Conservation (phyloP, 176 grass and related monocot species). For the Hordeum marinum region DNA sequence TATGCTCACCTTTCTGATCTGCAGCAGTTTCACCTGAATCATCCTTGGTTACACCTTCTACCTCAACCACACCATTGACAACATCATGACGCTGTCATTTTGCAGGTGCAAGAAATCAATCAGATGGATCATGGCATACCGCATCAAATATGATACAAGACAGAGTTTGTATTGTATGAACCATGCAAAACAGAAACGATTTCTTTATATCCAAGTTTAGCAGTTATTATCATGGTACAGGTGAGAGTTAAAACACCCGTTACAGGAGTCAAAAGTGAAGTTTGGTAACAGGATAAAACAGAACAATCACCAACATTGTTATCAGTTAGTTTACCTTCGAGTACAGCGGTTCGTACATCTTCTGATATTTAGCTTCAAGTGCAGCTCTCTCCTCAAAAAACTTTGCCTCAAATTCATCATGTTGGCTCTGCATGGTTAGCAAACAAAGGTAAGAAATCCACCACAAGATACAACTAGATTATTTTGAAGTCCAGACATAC, state of each 20-base stretch:
- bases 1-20: conserved; percentile 35
- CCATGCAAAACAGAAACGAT: neutral
- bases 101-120: conserved; percentile 18
- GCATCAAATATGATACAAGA: conserved; percentile 3
- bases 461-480: neutral
- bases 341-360: conserved; percentile 85
- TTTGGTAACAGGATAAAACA: neutral
- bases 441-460: neutral
- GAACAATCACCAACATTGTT: neutral
- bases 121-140: neutral
- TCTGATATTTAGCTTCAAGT: conserved; percentile 94
- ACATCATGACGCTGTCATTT: conserved; percentile 74
- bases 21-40: conserved; percentile 39
- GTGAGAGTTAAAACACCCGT: neutral
- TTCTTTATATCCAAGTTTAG: neutral
- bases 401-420: conserved; percentile 70
- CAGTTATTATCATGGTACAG: neutral
- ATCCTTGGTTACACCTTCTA: conserved; percentile 60
- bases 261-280: neutral
- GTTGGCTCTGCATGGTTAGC: conserved; percentile 44
- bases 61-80: conserved; percentile 75
- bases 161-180: neutral
- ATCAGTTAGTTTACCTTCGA: conserved; percentile 47
- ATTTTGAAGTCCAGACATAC: neutral
- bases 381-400: conserved; percentile 90